Conservation (phyloP, 331 rosid species). For the Erythrophleum ivorense region DNA sequence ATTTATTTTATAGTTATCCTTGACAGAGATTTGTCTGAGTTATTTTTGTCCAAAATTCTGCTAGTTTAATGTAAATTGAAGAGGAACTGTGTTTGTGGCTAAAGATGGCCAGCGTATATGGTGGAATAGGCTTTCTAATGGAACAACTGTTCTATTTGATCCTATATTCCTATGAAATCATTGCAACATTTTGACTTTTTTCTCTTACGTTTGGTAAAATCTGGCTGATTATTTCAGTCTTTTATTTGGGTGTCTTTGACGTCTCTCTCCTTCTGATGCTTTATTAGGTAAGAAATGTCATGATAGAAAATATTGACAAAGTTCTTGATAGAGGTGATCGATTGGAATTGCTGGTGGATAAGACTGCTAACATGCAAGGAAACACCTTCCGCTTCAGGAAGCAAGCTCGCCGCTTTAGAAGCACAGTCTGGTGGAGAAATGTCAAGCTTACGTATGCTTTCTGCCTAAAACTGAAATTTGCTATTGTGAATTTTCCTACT, state of each 20-base stretch:
- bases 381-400: constrained; percentile 91
- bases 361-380: constrained; percentile 92
- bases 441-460: constrained; percentile 89
- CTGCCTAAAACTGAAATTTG: constrained; percentile 17
- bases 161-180: neutral
- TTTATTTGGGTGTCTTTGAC: neutral
- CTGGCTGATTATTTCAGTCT: neutral
- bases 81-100: neutral
- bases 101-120: neutral
- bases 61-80: neutral
- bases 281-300: constrained; percentile 82
- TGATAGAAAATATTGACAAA: constrained; percentile 97
- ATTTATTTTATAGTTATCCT: neutral
- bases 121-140: neutral
- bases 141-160: neutral
- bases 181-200: neutral
- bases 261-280: neutral
- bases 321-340: constrained; percentile 99
- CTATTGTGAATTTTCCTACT: neutral
- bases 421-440: constrained; percentile 95
- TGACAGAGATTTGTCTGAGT: neutral
- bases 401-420: constrained; percentile 97
- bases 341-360: constrained; percentile 94
- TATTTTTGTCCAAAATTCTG: neutral
- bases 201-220: neutral